Evolutionary conservation across 768 basidiomycete species (phyloP).

Genomic region (Cystobasidium tubakii): DNA sequence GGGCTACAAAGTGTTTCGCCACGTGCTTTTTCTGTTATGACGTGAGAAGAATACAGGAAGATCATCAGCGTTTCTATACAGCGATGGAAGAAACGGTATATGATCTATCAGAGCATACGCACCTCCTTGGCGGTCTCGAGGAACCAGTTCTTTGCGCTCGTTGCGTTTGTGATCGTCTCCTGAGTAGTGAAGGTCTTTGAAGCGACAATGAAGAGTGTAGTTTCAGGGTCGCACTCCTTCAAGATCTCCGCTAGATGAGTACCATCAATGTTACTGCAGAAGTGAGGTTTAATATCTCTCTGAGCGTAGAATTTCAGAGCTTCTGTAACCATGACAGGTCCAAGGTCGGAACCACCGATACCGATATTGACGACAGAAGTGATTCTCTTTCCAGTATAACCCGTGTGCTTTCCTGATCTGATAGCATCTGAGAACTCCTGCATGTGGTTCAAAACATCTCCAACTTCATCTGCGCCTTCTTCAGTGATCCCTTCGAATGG

Average conservation of each 20-base stretch:
- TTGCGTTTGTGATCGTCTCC: constrained; percentile 98
- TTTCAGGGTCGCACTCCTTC: constrained; percentile 73
- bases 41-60: background rate
- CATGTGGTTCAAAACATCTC: constrained; percentile 79
- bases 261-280: constrained; percentile 97
- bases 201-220: constrained; percentile 95
- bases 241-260: constrained; percentile 90
- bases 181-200: constrained; percentile 99
- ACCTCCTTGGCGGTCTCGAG: constrained; percentile 68
- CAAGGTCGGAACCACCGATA: constrained; percentile 95
- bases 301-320: constrained; percentile 89
- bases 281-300: constrained; percentile 76
- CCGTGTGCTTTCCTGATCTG: constrained; percentile 83
- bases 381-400: constrained; percentile 93
- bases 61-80: background rate
- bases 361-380: constrained; percentile 95
- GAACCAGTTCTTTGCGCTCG: constrained; percentile 92
- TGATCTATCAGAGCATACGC: constrained; percentile 2
- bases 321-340: constrained; percentile 98
- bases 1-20: constrained; percentile 97
- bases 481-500: constrained; percentile 61
- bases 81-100: background rate
- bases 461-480: constrained; percentile 73
- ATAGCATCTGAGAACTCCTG: constrained; percentile 79
- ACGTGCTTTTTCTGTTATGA: constrained; percentile 64